phyloP scores from a whole-genome alignment of 2,329 filamentous ascomycete species.

The Bertia moriformis region DNA sequence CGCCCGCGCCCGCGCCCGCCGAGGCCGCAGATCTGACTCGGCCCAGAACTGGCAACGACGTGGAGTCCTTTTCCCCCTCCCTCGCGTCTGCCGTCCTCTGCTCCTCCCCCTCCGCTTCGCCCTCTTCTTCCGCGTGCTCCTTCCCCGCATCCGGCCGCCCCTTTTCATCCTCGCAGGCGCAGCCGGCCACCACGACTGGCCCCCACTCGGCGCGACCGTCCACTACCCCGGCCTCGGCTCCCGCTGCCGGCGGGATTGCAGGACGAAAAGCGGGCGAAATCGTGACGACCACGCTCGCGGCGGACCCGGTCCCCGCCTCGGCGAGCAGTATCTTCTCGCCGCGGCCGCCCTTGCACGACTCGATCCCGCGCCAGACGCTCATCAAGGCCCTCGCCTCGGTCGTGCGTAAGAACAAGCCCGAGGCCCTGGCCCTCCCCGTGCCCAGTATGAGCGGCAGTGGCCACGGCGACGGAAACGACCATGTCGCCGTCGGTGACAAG shows the following conservation, averaged over 20 bases:
- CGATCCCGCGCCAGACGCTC: slow-evolving; percentile 64
- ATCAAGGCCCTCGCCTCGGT: slow-evolving; percentile 68
- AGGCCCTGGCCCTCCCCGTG: slow-evolving; percentile 48
- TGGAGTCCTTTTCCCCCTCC: background rate
- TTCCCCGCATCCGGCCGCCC: background rate
- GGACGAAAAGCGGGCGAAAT: too few relatives aligned
- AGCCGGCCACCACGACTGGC: background rate
- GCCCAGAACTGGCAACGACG: too few relatives aligned
- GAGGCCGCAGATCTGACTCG: too few relatives aligned
- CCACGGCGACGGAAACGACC: slow-evolving; percentile 4
- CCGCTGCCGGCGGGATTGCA: background rate
- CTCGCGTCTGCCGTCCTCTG: background rate
- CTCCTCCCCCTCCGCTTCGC: background rate
- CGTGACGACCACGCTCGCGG: background rate
- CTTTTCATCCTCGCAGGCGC: background rate
- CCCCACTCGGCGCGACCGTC: background rate
- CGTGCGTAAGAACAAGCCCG: slow-evolving; percentile 42
- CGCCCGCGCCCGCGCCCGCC: too few relatives aligned
- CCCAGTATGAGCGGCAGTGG: slow-evolving; percentile 37
- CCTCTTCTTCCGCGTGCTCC: background rate
- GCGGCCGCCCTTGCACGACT: slow-evolving; percentile 38
- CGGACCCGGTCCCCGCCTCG: background rate
- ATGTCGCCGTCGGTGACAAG: slow-evolving; percentile 6
- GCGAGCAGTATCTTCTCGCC: slow-evolving; percentile 12
- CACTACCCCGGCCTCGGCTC: background rate